These are phyloP conservation scores for Mortierella sp. DNA, from an alignment of 371 early-diverging fungal genomes.

Conservation along the genomic window DNA sequence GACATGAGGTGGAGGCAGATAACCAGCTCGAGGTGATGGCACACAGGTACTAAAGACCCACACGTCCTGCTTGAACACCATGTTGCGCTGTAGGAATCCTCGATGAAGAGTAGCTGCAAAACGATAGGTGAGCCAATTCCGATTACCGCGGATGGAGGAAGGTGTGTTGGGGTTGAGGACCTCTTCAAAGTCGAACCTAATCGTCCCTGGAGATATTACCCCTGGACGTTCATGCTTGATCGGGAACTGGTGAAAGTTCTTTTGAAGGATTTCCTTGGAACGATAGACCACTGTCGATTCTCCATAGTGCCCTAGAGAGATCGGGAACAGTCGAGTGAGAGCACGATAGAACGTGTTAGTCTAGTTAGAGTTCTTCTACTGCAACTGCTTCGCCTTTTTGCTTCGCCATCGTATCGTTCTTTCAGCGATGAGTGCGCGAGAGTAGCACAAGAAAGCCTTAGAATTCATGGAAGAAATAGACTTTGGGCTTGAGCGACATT, in stretches of 20 bases:
- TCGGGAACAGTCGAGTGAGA: not conserved
- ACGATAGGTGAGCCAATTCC: constrained; percentile 44
- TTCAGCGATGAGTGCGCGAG: not conserved
- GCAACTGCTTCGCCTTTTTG: not conserved
- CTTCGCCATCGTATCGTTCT: not conserved
- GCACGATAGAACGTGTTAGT: not conserved
- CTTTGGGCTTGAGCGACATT: too few species aligned
- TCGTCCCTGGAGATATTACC: constrained; percentile 28
- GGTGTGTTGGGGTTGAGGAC: constrained; percentile 23
- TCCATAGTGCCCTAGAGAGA: constrained; percentile 15
- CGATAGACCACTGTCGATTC: constrained; percentile 19
- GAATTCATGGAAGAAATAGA: not conserved
- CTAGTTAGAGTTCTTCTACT: not conserved
- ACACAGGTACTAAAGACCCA: constrained; percentile 41
- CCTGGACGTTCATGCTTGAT: constrained; percentile 26
- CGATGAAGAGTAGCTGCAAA: constrained; percentile 35
- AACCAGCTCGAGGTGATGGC: constrained; percentile 21
- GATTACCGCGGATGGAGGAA: constrained; percentile 34
- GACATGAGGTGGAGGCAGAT: constrained; percentile 20
- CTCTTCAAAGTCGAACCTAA: constrained; percentile 36
- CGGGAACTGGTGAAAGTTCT: constrained; percentile 16
- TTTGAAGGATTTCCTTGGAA: constrained; percentile 39
- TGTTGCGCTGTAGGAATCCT: constrained; percentile 32
- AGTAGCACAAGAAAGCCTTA: not conserved
- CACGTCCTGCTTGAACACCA: constrained; percentile 36